Evolutionary conservation across 805 yeast genomes (phyloP).

Genomic region (Isabelozyma rhagii): DNA sequence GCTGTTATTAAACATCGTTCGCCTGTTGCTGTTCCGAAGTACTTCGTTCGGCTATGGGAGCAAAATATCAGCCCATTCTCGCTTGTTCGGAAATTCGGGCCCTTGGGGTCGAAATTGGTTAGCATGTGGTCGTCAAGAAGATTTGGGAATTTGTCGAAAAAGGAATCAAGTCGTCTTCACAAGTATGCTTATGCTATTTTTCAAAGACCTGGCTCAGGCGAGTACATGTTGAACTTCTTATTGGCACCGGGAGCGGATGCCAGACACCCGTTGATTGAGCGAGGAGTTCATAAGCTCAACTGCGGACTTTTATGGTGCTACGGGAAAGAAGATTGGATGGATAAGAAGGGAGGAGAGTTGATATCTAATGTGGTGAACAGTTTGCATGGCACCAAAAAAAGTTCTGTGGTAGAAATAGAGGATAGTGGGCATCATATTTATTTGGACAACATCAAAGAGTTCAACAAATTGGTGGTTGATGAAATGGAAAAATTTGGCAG

Average conservation of each 20-base stretch:
- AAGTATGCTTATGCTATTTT: slow-evolving; percentile 80
- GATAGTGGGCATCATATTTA: slow-evolving; percentile 79
- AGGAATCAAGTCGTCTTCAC: slow-evolving; percentile 58
- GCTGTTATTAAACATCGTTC: slow-evolving; percentile 59
- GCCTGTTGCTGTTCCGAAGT: slow-evolving; percentile 56
- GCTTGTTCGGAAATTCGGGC: slow-evolving; percentile 72
- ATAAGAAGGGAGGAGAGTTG: slow-evolving; percentile 43
- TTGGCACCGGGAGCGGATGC: slow-evolving; percentile 92
- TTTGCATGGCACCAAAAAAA: slow-evolving; percentile 9
- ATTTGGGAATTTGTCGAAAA: slow-evolving; percentile 54
- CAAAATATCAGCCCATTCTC: slow-evolving; percentile 82
- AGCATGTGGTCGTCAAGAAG: slow-evolving; percentile 89
- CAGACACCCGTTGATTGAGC: slow-evolving; percentile 59
- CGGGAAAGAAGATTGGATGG: slow-evolving; percentile 75
- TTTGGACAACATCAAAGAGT: slow-evolving; percentile 57
- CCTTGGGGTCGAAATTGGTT: slow-evolving; percentile 78
- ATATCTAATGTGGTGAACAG: slow-evolving; percentile 33
- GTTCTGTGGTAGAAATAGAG: slow-evolving; percentile 40
- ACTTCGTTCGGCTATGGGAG: slow-evolving; percentile 85
- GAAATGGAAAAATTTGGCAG: slow-evolving; percentile 43
- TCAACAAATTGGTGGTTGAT: slow-evolving; percentile 47
- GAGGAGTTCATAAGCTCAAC: slow-evolving; percentile 48
- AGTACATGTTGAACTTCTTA: slow-evolving; percentile 79
- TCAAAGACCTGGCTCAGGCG: slow-evolving; percentile 88
- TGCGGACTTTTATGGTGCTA: slow-evolving; percentile 80